A percentile compares a stretch with the other conserved stretches of the same genome.
Evolutionary conservation across 306 rosid species (phyloP).

Genomic region (Cucurbita argyrosperma): DNA sequence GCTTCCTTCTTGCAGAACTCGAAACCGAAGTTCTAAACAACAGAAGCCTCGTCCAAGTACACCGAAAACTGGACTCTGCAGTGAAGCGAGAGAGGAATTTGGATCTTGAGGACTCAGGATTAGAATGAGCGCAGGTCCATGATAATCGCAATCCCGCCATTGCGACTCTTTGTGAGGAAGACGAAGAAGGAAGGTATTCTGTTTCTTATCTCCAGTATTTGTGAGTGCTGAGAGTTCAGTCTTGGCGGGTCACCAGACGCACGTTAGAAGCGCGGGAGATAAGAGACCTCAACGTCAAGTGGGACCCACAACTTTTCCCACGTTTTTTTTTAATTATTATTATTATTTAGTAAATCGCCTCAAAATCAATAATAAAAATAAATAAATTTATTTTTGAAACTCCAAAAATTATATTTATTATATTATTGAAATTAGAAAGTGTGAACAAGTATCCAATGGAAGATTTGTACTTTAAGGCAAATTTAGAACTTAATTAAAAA

Average conservation of each 20-base stretch:
- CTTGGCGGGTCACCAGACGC: neutral
- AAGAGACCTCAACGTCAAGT: neutral
- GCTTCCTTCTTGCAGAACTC: conserved; percentile 15
- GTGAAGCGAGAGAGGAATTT: neutral
- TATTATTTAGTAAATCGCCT: too few species aligned
- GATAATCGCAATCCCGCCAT: neutral
- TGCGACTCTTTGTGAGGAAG: neutral
- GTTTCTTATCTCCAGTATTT: conserved; percentile 1
- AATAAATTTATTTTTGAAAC: too few species aligned
- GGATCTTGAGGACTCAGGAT: neutral
- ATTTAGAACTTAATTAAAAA: too few species aligned
- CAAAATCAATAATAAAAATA: too few species aligned
- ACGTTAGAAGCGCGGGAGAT: neutral
- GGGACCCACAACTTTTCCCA: neutral
- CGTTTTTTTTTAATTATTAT: too few species aligned
- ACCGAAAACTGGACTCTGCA: neutral
- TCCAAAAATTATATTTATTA: too few species aligned
- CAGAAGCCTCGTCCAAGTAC: conserved; percentile 18
- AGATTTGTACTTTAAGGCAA: too few species aligned
- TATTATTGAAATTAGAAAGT: too few species aligned
- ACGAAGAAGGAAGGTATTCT: neutral
- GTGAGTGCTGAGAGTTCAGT: neutral
- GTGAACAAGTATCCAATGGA: too few species aligned
- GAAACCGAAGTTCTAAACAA: conserved; percentile 18
- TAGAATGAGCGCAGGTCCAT: neutral